These are phyloP conservation scores for Filobasidium uniguttulatum DNA, from an alignment of 1,284 basidiomycete species.

Conservation along the genomic window DNA sequence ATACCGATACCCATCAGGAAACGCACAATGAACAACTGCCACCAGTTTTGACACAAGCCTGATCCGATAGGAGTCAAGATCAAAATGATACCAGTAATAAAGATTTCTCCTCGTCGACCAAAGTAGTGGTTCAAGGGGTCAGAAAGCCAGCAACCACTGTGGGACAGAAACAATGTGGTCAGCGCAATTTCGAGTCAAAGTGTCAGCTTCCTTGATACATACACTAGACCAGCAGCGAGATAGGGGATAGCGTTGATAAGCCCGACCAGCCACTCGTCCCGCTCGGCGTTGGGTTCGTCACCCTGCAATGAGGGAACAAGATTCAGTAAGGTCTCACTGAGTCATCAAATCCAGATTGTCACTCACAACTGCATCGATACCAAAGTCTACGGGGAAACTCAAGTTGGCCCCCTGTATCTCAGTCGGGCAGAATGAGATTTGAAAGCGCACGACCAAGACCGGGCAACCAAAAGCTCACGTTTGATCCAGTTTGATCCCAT, in stretches of 20 bases:
- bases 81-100: conserved; percentile 50
- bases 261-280: conserved; percentile 56
- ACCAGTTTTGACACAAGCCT: conserved; percentile 22
- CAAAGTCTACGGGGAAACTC: conserved; percentile 51
- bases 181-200: neutral
- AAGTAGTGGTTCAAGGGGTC: conserved; percentile 21
- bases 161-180: neutral
- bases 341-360: too few relatives aligned
- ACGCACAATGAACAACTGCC: conserved; percentile 14
- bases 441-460: conserved; percentile 11
- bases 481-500: conserved; percentile 11
- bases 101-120: conserved; percentile 55
- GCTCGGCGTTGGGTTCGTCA: conserved; percentile 11
- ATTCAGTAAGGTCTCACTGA: neutral
- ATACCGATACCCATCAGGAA: conserved; percentile 37
- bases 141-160: conserved; percentile 7
- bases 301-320: neutral
- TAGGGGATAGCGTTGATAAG: conserved; percentile 64
- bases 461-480: conserved; percentile 27
- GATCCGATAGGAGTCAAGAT: conserved; percentile 45
- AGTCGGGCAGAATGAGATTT: too few relatives aligned
- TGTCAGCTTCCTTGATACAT: too few relatives aligned
- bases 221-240: conserved; percentile 15
- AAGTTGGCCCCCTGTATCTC: conserved; percentile 51
- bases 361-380: conserved; percentile 9